Percentiles rank a stretch among this genome's conserved stretches.
Evolutionary conservation across 176 grass and related monocot species (phyloP).

Genomic region (Carex pumila): DNA sequence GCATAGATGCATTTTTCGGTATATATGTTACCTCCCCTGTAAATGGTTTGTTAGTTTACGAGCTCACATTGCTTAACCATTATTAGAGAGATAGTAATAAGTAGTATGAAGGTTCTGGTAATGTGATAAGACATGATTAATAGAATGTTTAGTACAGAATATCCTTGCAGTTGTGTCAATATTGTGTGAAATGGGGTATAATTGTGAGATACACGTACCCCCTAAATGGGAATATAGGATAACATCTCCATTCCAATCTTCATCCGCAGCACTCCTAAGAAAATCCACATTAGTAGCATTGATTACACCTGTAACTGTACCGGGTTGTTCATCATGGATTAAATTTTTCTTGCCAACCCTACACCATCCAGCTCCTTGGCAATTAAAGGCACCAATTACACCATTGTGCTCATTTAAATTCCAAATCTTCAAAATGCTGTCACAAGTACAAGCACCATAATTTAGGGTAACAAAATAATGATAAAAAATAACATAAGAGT

Average conservation of each 20-base stretch:
- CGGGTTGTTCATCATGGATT: slow-evolving; percentile 67
- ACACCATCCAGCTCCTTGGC: slow-evolving; percentile 82
- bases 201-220: slow-evolving; percentile 26
- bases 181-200: not conserved
- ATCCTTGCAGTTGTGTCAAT: not conserved
- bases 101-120: not conserved
- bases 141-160: not conserved
- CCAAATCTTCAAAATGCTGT: slow-evolving; percentile 77
- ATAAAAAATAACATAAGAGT: not conserved
- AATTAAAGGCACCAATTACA: slow-evolving; percentile 82
- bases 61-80: not conserved
- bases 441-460: not conserved
- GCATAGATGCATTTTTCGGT: slow-evolving; percentile 41
- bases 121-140: not conserved
- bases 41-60: not conserved
- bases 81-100: not conserved
- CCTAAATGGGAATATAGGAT: slow-evolving; percentile 51
- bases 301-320: slow-evolving; percentile 46
- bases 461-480: not conserved
- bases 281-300: slow-evolving; percentile 38
- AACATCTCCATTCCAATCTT: slow-evolving; percentile 49
- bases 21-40: slow-evolving; percentile 46
- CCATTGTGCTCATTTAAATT: slow-evolving; percentile 71
- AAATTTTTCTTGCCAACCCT: slow-evolving; percentile 48
- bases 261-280: slow-evolving; percentile 33